Evolutionary conservation across 2,329 filamentous ascomycete genomes (phyloP), one percentile per base, ranked within the genome.

Genomic region (Fusarium xyrophilum): DNA sequence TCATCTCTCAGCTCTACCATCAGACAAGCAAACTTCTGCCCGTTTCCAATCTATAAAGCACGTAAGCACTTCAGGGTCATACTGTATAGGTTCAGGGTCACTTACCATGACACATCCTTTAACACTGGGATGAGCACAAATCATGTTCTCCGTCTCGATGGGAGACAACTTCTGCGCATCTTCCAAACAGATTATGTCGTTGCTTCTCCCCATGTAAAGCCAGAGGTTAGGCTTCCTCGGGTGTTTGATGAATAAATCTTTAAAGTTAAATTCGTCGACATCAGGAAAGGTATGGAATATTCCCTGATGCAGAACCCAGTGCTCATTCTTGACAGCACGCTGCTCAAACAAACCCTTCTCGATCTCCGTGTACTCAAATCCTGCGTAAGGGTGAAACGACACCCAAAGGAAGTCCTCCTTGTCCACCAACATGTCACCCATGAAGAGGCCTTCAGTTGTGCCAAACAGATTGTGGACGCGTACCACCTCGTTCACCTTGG

Each of bases 31-130:
- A 47, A 47, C 27, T 47, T 47, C n/a, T 47, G 43, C 2, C 43
- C 43, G 14, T 47, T 47, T 13, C 43, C 43, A 1, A 47, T 32
- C 43, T 47, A 7, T 1, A 4, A 0, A 3, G 0, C 4, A 0
- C 7, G n/a, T 32, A 6, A 47, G 43, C n/a, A 3, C 0, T 12
- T 11, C 19, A 17, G 6, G 2, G 1, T 13, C 19, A 13, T 21
- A 1, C 2, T 17, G 5, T 7, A 6, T 2, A 17, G 1, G 0
- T 9, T 9, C 27, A n/a, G 5, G 5, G 7, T 17, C 2, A 47
- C 27, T 9, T 13, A 47, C 43, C 43, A 47, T 47, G 4, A 47
- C 43, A 32, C 43, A 47, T 23, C 43, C 27, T 6, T 47, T 47
- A 7, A 47, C 43, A 17, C 7, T 21, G 2, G 27, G 43, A 32